A percentile compares a stretch with the other conserved stretches of the same genome.
Conservation (phyloP, 192 early-diverging fungal species). For the Oehlia diaphana region DNA sequence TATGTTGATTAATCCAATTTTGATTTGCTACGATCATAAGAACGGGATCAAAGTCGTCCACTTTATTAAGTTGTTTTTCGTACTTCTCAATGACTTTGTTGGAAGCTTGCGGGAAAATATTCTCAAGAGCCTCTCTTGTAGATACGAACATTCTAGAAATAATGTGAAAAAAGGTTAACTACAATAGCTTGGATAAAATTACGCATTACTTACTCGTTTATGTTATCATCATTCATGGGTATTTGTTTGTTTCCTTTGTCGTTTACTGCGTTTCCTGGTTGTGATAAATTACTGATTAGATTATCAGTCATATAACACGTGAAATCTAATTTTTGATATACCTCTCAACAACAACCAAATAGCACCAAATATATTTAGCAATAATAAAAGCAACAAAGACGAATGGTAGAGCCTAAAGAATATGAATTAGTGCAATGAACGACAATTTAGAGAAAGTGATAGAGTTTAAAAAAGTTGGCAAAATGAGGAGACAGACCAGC, state of each 20-base stretch:
- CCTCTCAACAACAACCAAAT: background rate
- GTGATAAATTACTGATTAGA: too few species aligned
- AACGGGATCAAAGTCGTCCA: constrained; percentile 13
- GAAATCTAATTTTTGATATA: constrained; percentile 7
- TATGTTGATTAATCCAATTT: constrained; percentile 4
- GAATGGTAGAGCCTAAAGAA: constrained; percentile 16
- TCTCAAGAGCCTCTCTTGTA: background rate
- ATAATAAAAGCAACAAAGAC: background rate
- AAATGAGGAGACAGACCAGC: constrained; percentile 9
- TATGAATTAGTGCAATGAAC: too few species aligned
- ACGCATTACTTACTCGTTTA: background rate
- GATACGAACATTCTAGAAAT: constrained; percentile 21
- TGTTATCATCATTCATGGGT: too few species aligned
- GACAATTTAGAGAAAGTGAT: constrained; percentile 1
- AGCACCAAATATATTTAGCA: background rate
- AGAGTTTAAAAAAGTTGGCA: constrained; percentile 9
- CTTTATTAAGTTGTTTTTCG: background rate
- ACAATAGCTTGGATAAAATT: constrained; percentile 22
- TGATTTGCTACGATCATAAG: constrained; percentile 10
- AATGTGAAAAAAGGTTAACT: constrained; percentile 18
- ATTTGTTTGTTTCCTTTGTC: too few species aligned
- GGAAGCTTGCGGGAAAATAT: constrained; percentile 16
- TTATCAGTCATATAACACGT: background rate
- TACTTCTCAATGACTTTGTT: constrained; percentile 17
- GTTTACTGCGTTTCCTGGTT: background rate